phyloP scores from a whole-genome alignment of 345 rosid genomes.

The Eucalyptus melliodora region DNA sequence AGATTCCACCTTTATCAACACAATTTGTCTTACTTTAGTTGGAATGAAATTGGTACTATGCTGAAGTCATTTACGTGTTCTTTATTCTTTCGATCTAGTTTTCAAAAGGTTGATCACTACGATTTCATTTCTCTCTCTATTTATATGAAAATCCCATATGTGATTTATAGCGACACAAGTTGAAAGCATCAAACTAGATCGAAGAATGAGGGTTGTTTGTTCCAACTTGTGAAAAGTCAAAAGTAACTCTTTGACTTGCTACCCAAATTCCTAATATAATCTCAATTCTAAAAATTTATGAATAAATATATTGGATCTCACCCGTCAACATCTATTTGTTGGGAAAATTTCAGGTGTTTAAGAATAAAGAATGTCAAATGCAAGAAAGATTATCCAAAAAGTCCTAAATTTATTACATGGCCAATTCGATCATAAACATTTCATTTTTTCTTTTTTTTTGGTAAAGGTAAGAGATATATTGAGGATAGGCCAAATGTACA shows the following conservation, averaged over 20 bases:
- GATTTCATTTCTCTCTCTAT: not conserved
- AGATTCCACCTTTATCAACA: not conserved
- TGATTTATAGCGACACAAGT: not conserved
- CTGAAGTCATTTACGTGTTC: not conserved
- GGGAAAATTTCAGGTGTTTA: not conserved
- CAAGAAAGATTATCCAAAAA: not conserved
- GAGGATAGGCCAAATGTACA: too few relatives aligned
- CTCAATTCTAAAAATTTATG: not conserved
- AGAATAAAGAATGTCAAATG: not conserved
- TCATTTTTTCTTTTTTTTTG: too few relatives aligned
- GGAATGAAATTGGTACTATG: not conserved
- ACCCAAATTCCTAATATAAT: not conserved
- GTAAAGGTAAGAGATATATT: too few relatives aligned
- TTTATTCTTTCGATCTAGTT: not conserved
- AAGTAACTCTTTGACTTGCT: not conserved
- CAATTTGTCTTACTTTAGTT: not conserved
- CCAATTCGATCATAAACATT: not conserved
- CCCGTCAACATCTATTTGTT: not conserved
- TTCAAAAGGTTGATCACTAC: not conserved
- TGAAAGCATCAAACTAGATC: not conserved
- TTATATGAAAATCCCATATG: not conserved
- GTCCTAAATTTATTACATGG: too few relatives aligned
- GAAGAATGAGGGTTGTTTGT: not conserved
- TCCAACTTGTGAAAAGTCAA: not conserved
- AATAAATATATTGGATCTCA: not conserved